phyloP scores from a whole-genome alignment of 371 early-diverging fungal genomes.

The Cokeromyces recurvatus region DNA sequence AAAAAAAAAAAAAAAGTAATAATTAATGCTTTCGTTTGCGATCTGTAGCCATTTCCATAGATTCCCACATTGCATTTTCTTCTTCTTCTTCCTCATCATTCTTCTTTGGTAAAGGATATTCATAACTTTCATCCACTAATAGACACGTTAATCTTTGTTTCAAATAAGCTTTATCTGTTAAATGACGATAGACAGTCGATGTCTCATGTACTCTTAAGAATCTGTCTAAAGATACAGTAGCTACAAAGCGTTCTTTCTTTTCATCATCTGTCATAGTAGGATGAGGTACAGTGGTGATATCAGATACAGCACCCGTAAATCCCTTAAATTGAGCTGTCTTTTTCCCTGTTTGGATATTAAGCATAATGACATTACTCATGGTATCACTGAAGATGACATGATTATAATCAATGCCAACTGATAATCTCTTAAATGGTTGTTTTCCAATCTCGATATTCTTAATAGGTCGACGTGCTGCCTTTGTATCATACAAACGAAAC shows the following conservation, averaged over 20 bases:
- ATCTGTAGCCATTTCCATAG: slow-evolving; percentile 18
- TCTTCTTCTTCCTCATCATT: slow-evolving; percentile 39
- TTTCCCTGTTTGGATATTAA: slow-evolving; percentile 65
- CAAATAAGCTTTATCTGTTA: slow-evolving; percentile 69
- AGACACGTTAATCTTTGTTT: slow-evolving; percentile 76
- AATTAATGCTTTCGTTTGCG: slow-evolving; percentile 22
- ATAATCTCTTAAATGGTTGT: slow-evolving; percentile 56
- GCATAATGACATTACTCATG: slow-evolving; percentile 58
- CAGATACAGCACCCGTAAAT: slow-evolving; percentile 70
- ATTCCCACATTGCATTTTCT: slow-evolving; percentile 53
- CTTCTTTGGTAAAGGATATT: slow-evolving; percentile 34
- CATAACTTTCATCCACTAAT: slow-evolving; percentile 54
- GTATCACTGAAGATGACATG: slow-evolving; percentile 80
- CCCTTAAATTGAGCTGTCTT: slow-evolving; percentile 54
- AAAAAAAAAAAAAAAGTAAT: too few species aligned
- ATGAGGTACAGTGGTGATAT: slow-evolving; percentile 32
- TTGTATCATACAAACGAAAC: slow-evolving; percentile 80
- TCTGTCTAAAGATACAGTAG: slow-evolving; percentile 74
- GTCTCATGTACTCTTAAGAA: slow-evolving; percentile 75
- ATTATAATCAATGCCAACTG: slow-evolving; percentile 36
- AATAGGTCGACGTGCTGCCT: slow-evolving; percentile 64
- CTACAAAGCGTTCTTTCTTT: slow-evolving; percentile 23
- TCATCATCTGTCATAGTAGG: slow-evolving; percentile 15
- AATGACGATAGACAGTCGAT: slow-evolving; percentile 46
- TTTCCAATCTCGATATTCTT: slow-evolving; percentile 63